Conservation (phyloP, 257 asterid species). For the Asclepias syriaca region DNA sequence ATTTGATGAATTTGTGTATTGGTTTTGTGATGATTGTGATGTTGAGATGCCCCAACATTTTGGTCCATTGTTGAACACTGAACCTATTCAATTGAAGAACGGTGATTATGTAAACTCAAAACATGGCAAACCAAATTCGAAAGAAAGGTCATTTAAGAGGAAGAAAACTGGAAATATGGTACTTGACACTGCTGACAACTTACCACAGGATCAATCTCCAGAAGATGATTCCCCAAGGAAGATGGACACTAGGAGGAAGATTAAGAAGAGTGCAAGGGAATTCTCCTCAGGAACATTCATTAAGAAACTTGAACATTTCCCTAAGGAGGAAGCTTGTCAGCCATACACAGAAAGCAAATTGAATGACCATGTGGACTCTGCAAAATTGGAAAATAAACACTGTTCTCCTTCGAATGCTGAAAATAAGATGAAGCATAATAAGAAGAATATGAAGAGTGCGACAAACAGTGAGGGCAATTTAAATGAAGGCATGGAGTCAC, state of each 20-base stretch:
- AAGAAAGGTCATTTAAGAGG: background rate
- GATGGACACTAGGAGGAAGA: background rate
- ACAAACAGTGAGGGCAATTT: background rate
- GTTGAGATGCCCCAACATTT: conserved; percentile 7
- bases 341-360: conserved; percentile 1
- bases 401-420: background rate
- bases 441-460: conserved; percentile 11
- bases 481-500: background rate
- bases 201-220: background rate
- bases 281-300: conserved; percentile 1
- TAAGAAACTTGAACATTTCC: conserved; percentile 14
- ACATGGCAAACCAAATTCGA: conserved; percentile 1
- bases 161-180: conserved; percentile 5
- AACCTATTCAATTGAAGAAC: conserved; percentile 8
- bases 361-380: background rate
- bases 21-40: conserved; percentile 68
- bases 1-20: conserved; percentile 47
- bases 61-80: background rate
- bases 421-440: conserved; percentile 4
- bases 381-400: conserved; percentile 1
- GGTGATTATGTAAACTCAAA: conserved; percentile 6
- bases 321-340: conserved; percentile 15
- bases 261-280: conserved; percentile 12
- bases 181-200: conserved; percentile 7
- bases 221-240: background rate